Evolutionary conservation across 305 asterid species (phyloP).

Genomic region (Fraxinus angustifolia): DNA sequence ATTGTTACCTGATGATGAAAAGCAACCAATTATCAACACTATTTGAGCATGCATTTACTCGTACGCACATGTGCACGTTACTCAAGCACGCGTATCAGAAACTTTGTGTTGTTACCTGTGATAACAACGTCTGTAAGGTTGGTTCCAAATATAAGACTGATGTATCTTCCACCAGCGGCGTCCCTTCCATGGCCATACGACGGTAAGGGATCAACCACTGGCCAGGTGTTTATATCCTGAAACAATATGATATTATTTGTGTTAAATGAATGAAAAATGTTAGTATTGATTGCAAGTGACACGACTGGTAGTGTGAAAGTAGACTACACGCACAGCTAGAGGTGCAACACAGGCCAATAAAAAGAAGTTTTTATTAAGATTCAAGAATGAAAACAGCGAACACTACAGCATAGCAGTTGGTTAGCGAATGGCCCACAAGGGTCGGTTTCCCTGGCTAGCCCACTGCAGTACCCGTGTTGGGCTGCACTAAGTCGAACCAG

Average conservation of each 20-base stretch:
- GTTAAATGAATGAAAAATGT: background rate
- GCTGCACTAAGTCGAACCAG: background rate
- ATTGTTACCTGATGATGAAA: slow-evolving; percentile 54
- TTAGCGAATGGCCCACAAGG: background rate
- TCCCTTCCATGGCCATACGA: slow-evolving; percentile 94
- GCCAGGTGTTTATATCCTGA: slow-evolving; percentile 78
- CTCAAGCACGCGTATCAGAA: background rate
- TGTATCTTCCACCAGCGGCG: slow-evolving; percentile 79
- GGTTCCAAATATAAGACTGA: slow-evolving; percentile 76
- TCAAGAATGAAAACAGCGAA: background rate
- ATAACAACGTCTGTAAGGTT: slow-evolving; percentile 78
- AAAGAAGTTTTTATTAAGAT: background rate
- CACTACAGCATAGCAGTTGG: background rate
- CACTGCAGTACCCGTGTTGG: background rate
- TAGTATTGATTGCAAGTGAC: background rate
- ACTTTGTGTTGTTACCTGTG: slow-evolving; percentile 43
- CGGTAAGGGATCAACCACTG: slow-evolving; percentile 70
- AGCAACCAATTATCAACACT: background rate
- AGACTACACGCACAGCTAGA: background rate
- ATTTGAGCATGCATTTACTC: background rate
- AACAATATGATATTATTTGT: background rate
- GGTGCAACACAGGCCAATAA: background rate
- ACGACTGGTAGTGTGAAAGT: background rate
- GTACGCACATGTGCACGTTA: background rate
- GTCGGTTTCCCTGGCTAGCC: background rate